phyloP scores from a whole-genome alignment of 257 asterid genomes.

The Nyctanthes arbortristis region DNA sequence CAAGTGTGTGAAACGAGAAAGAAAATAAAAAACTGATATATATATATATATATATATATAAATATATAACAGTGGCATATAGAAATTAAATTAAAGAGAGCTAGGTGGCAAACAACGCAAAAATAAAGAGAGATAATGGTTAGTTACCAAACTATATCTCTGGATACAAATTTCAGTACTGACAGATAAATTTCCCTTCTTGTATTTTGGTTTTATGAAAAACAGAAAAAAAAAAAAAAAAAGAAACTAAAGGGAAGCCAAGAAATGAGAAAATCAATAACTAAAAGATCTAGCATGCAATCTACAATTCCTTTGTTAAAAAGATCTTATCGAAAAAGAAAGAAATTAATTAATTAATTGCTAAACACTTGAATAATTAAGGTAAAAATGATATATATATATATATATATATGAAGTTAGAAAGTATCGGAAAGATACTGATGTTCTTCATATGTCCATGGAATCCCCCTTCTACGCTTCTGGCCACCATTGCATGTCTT shows the following conservation, averaged over 20 bases:
- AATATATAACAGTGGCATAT: not conserved
- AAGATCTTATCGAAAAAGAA: not conserved
- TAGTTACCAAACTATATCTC: no score
- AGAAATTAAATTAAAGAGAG: constrained; percentile 5
- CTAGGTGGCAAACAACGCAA: no score
- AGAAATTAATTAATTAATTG: not conserved
- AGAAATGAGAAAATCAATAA: not conserved
- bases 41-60: no score
- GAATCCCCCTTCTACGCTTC: not conserved
- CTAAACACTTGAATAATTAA: not conserved
- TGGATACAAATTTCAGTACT: no score
- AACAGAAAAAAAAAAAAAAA: not conserved
- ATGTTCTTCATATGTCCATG: constrained; percentile 53
- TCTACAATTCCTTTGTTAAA: not conserved
- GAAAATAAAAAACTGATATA: no score
- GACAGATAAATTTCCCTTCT: not conserved
- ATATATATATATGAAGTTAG: not conserved
- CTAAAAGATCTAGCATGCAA: not conserved
- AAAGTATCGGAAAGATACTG: constrained; percentile 28
- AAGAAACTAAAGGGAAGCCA: not conserved
- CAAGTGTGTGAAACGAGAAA: not conserved
- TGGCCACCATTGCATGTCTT: not conserved
- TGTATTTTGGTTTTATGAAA: not conserved
- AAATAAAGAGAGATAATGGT: no score
- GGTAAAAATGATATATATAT: no score